Conservation (phyloP, 257 asterid species). For the Ilex asprella region DNA sequence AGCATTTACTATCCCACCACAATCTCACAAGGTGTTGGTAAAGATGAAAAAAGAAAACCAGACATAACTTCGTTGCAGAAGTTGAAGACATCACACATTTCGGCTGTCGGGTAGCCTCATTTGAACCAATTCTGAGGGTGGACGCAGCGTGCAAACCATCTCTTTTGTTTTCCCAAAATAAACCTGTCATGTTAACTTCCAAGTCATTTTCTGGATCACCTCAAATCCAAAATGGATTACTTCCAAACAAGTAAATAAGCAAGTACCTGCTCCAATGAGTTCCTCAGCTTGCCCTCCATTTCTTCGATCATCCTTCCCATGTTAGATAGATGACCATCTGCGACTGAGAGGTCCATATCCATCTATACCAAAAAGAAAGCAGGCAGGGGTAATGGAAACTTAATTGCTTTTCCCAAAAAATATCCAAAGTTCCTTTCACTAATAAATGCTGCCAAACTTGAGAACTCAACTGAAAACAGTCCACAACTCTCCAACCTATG, state of each 20-base stretch:
- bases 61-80: not conserved
- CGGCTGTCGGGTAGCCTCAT: constrained; percentile 59
- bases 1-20: not conserved
- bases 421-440: no score
- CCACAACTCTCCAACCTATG: not conserved
- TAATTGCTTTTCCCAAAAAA: no score
- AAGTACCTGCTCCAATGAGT: constrained; percentile 87
- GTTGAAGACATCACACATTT: constrained; percentile 13
- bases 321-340: constrained; percentile 89
- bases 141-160: constrained; percentile 96
- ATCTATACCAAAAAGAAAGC: constrained; percentile 35
- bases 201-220: not conserved
- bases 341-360: constrained; percentile 71
- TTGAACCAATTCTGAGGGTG: constrained; percentile 72
- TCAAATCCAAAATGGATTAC: not conserved
- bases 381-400: no score
- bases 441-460: not conserved
- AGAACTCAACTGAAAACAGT: not conserved
- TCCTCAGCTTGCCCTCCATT: constrained; percentile 94
- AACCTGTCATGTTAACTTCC: constrained; percentile 42
- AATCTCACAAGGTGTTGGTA: not conserved
- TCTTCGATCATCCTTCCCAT: constrained; percentile 99
- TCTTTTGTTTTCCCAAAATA: constrained; percentile 97
- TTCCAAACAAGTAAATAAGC: not conserved
- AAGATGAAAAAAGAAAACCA: not conserved